A percentile compares a stretch with the other conserved stretches of the same genome.
Conservation (phyloP, 2,329 filamentous ascomycete species). For the Arthroderma uncinatum region DNA sequence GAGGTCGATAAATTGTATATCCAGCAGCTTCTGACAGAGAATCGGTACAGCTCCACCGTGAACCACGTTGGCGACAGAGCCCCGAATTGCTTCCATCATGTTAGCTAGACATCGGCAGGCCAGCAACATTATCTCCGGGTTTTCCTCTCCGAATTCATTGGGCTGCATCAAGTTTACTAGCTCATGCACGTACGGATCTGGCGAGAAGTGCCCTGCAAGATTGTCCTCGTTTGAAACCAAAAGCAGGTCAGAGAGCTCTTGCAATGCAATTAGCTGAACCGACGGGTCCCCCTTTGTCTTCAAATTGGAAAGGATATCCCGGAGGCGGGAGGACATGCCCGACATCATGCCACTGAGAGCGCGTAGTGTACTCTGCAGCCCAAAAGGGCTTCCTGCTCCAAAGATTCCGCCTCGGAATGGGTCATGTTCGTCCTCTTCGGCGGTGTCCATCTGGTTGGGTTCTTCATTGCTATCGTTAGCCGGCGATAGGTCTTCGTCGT, state of each 20-base stretch:
- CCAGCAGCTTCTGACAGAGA: slow-evolving; percentile 84
- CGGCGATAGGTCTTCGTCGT: slow-evolving; percentile 47
- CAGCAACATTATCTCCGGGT: slow-evolving; percentile 92
- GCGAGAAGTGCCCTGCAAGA: slow-evolving; percentile 84
- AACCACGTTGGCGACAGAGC: slow-evolving; percentile 87
- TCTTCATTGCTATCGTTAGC: slow-evolving; percentile 57
- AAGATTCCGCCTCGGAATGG: slow-evolving; percentile 54
- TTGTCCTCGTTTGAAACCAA: slow-evolving; percentile 96
- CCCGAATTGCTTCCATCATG: slow-evolving; percentile 90
- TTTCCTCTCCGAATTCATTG: slow-evolving; percentile 76
- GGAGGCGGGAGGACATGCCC: slow-evolving; percentile 65
- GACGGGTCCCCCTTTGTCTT: slow-evolving; percentile 76
- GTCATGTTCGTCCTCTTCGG: slow-evolving; percentile 49
- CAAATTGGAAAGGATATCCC: slow-evolving; percentile 64
- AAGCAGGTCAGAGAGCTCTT: slow-evolving; percentile 85
- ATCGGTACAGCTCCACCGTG: slow-evolving; percentile 95
- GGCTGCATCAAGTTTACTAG: slow-evolving; percentile 84
- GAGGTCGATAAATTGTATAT: slow-evolving; percentile 94
- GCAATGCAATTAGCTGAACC: slow-evolving; percentile 78
- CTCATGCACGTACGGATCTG: slow-evolving; percentile 91
- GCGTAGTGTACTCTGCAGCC: slow-evolving; percentile 68
- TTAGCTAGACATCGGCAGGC: slow-evolving; percentile 94
- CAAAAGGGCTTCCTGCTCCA: slow-evolving; percentile 51
- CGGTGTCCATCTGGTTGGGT: slow-evolving; percentile 53
- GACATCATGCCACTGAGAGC: slow-evolving; percentile 88